Base-by-base conservation (phyloP, 441 rosid genomes). In the Euphorbia schlechtendalii region DNA sequence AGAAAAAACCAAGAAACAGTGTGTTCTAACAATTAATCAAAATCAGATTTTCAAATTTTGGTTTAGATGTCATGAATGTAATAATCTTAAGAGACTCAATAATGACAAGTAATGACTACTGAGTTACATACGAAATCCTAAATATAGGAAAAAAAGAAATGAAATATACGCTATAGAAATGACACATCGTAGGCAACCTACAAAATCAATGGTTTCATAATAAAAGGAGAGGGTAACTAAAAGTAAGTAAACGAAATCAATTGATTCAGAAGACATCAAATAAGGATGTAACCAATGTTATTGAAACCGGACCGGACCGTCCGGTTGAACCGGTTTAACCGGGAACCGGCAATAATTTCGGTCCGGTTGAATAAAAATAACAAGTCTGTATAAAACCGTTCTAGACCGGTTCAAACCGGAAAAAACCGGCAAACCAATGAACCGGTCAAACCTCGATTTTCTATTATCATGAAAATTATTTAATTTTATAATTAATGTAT, bases 221-320 rank as follows among this genome's bases (percentile, higher is more conserved):
- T 20, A 61, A 60, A 41, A 69, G 3, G 13, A 43, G 18, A 9
- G 30, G 20, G 28, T 3, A 9, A 34, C 48, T 10, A 32, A 32
- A 32, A 32, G 3, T 32, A 32, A 32, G 32, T 25, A 9, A 14
- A 15, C 56, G 22, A 49, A 13, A 52, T 3, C 36, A 38, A 71
- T 24, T 22, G 12, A 20, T 68, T 53, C 34, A 58, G 57, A 17
- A 56, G 34, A 62, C 18, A 45, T 2, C 51, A 46, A 41, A 27
- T 45, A 56, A 36, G 41, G 56, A 46, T 9, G 3, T 48, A 68
- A 65, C 43, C 56, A 36, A 48, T n/a, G n/a, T n/a, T n/a, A n/a
- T n/a, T n/a, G n/a, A n/a, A n/a, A n/a, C n/a, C n/a, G n/a, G n/a
- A n/a, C n/a, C n/a, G n/a, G n/a, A n/a, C n/a, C n/a, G n/a, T n/a